Conservation (phyloP, 2,329 filamentous ascomycete genomes). For the Fusarium buharicum region DNA sequence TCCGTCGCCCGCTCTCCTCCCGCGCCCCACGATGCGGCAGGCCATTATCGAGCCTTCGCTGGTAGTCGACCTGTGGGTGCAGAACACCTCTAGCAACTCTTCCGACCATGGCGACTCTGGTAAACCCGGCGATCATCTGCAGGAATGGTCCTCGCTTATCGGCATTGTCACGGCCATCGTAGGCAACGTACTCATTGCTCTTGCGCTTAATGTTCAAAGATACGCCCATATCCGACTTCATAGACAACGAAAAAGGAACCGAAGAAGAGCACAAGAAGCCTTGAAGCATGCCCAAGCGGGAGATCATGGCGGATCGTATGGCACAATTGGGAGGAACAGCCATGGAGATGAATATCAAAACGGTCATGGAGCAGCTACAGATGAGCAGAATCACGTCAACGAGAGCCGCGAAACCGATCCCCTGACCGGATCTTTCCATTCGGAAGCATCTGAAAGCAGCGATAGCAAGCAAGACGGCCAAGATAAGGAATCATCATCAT, state of each 20-base stretch:
- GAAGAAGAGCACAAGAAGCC: slow-evolving; percentile 65
- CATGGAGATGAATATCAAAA: slow-evolving; percentile 40
- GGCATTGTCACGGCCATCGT: slow-evolving; percentile 93
- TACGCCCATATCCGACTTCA: slow-evolving; percentile 92
- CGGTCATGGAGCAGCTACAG: slow-evolving; percentile 19
- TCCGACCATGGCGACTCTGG: slow-evolving; percentile 38
- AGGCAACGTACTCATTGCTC: slow-evolving; percentile 92
- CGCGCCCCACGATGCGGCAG: slow-evolving; percentile 43
- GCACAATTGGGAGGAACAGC: slow-evolving; percentile 45
- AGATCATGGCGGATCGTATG: slow-evolving; percentile 48
- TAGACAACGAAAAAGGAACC: slow-evolving; percentile 70
- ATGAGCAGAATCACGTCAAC: slow-evolving; percentile 51
- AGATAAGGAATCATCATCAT: slow-evolving; percentile 68
- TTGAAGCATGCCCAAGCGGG: slow-evolving; percentile 57
- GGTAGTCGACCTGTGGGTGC: slow-evolving; percentile 31
- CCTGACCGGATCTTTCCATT: slow-evolving; percentile 62
- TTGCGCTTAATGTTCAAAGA: slow-evolving; percentile 94
- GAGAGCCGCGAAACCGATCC: slow-evolving; percentile 60
- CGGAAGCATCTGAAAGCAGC: slow-evolving; percentile 46
- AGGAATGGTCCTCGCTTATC: slow-evolving; percentile 91
- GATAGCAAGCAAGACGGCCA: slow-evolving; percentile 41
- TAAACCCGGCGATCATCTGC: slow-evolving; percentile 60
- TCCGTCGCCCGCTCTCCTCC: slow-evolving; percentile 23
- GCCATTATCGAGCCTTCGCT: slow-evolving; percentile 41
- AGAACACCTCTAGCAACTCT: slow-evolving; percentile 21